These are phyloP conservation scores for Ophiobolus disseminans DNA, from an alignment of 2,329 filamentous ascomycete species.

Conservation along the genomic window DNA sequence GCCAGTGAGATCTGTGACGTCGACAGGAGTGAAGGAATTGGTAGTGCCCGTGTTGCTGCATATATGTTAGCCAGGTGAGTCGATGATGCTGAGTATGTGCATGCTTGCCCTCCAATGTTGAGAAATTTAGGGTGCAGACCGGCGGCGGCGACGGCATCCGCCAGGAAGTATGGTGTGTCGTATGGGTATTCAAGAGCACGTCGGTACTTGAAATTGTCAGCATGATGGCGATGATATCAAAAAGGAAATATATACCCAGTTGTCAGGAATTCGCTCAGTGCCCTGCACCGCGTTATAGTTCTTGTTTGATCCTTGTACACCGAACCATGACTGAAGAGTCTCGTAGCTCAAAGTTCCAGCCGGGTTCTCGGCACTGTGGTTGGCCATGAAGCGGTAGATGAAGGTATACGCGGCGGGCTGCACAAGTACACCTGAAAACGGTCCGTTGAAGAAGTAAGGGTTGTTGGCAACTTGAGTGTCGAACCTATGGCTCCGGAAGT, in stretches of 20 bases:
- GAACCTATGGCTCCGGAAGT: conserved; percentile 27
- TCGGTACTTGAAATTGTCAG: conserved; percentile 20
- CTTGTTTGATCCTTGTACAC: conserved; percentile 20
- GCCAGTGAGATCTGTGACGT: conserved; percentile 21
- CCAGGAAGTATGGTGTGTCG: conserved; percentile 27
- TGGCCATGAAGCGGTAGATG: conserved; percentile 37
- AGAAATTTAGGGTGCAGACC: conserved; percentile 32
- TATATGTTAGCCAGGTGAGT: not conserved
- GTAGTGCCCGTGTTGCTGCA: conserved; percentile 29
- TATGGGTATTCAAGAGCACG: conserved; percentile 31
- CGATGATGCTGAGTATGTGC: not conserved
- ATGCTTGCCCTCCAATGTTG: conserved; percentile 24
- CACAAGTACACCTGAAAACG: conserved; percentile 29
- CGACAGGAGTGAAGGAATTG: conserved; percentile 30
- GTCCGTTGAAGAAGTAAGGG: conserved; percentile 32
- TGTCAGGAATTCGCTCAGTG: conserved; percentile 26
- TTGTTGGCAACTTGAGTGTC: conserved; percentile 26
- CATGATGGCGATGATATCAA: not conserved
- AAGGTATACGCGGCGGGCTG: conserved; percentile 36
- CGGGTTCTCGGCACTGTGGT: conserved; percentile 28
- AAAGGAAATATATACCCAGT: conserved; percentile 17
- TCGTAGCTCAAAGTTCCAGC: conserved; percentile 21
- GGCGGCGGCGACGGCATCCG: conserved; percentile 24
- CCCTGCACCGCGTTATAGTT: conserved; percentile 27
- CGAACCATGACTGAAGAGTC: conserved; percentile 32